Base-by-base conservation (phyloP, 208 protist species). In the Acanthamoeba pearcei region DNA sequence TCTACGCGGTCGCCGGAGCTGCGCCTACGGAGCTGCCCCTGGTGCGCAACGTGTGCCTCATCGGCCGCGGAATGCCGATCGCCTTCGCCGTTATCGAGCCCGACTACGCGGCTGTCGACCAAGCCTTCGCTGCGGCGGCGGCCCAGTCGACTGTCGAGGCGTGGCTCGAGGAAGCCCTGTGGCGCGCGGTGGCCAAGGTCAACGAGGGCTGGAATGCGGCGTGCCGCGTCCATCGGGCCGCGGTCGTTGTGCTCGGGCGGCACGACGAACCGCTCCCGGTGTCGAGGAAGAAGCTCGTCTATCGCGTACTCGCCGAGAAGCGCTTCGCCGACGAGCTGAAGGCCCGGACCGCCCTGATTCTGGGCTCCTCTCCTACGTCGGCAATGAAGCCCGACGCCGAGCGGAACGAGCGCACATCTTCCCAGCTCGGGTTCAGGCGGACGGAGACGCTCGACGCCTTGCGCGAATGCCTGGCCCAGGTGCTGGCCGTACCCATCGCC, bases 31-130 rank as follows among this genome's bases (percentile, higher is more conserved):
- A 32, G 12, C 35, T 80, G 24, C 70, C 13, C 38, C 80, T 89
- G 22, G 29, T 89, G 22, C 49, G 55, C 49, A 89, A 38, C 32
- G 80, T 89, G 5, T 66, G 49, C 60, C 27, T 91, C 19, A 38
- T 91, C 62, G 86, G 86, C 15, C 86, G 86, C 5, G 64, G 64
- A 27, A 38, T 91, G 86, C 86, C 86, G 35, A 49, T 91, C 27
- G 86, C 64, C 55, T 91, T 91, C 29, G 86, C 60, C 29, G 86
- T 72, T 4, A 91, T 91, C 35, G 86, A 91, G 57, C 86, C 86
- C 9, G 86, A 91, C 64, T 91, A 91, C 60, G 10, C 27, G 27
- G 51, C 17, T 22, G 83, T 66, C 27, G 53, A 91, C n/a, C 17
- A 91, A 3, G 51, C 83, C 27, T 88, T 53, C 38, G 53, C 27